Conservation (phyloP, 208 protist species). For the Crithidia acanthocephali region DNA sequence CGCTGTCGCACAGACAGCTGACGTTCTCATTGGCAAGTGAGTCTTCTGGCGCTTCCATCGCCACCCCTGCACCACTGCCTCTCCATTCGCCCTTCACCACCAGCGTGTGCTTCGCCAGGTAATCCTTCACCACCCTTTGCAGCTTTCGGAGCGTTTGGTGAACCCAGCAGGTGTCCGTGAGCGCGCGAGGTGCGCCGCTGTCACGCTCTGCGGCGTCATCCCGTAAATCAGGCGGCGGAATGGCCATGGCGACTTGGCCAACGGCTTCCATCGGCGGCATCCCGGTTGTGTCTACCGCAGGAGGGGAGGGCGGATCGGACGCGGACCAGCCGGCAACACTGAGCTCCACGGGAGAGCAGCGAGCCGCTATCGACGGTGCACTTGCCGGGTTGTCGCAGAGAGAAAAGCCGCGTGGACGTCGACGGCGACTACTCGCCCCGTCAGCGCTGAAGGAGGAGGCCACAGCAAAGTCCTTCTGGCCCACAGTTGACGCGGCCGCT, state of each 20-base stretch:
- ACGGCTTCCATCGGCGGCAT: not conserved
- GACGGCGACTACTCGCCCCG: no score
- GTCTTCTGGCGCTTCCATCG: not conserved
- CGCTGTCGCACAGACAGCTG: not conserved
- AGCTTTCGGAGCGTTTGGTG: not conserved
- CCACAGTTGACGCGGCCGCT: not conserved
- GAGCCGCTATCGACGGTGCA: not conserved
- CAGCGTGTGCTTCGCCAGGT: conserved; percentile 5
- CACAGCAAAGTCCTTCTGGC: not conserved
- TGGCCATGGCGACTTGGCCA: not conserved
- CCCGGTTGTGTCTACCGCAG: conserved; percentile 10
- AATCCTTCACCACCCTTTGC: not conserved
- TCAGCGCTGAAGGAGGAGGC: no score
- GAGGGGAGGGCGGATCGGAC: not conserved
- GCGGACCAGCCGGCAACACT: not conserved
- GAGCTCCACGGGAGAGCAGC: not conserved
- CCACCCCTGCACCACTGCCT: not conserved
- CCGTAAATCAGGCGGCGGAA: not conserved
- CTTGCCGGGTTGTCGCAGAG: not conserved
- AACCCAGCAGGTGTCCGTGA: not conserved
- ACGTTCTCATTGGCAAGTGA: no score
- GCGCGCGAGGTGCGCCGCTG: not conserved
- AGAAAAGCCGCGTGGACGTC: not conserved
- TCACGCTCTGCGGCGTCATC: not conserved
- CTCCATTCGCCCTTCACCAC: not conserved